A percentile compares a stretch with the other conserved stretches of the same genome.
These are phyloP conservation scores for Pichia californica DNA, from an alignment of 805 yeast species.

Conservation along the genomic window DNA sequence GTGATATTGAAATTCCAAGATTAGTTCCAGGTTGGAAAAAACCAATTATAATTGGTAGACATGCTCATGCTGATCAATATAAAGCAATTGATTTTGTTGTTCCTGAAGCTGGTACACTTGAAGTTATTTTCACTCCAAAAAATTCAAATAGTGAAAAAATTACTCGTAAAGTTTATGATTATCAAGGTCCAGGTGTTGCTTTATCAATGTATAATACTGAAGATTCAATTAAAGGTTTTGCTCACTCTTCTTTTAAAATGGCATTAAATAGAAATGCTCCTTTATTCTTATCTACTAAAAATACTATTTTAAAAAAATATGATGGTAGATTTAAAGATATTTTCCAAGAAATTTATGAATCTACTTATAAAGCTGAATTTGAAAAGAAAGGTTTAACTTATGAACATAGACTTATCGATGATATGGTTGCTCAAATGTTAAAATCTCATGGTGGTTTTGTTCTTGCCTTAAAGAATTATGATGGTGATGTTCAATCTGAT, in stretches of 20 bases:
- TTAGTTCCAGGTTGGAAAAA: slow-evolving; percentile 75
- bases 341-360: slow-evolving; percentile 60
- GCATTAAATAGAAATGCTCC: slow-evolving; percentile 61
- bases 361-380: slow-evolving; percentile 48
- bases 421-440: slow-evolving; percentile 86
- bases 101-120: slow-evolving; percentile 60
- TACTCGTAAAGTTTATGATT: slow-evolving; percentile 52
- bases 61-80: slow-evolving; percentile 80
- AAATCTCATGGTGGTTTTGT: slow-evolving; percentile 79
- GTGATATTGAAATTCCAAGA: slow-evolving; percentile 55
- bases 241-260: slow-evolving; percentile 71
- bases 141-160: slow-evolving; percentile 43
- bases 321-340: slow-evolving; percentile 82
- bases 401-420: slow-evolving; percentile 79
- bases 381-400: slow-evolving; percentile 59
- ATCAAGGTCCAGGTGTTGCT: slow-evolving; percentile 65
- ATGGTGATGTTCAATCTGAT: slow-evolving; percentile 82
- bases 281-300: slow-evolving; percentile 66
- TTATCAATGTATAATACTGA: slow-evolving; percentile 82
- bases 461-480: slow-evolving; percentile 77
- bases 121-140: slow-evolving; percentile 59
- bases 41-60: slow-evolving; percentile 82
- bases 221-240: slow-evolving; percentile 69
- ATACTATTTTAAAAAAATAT: slow-evolving; percentile 74
- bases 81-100: slow-evolving; percentile 71